Percentiles rank a stretch among this genome's conserved stretches.
phyloP scores from a whole-genome alignment of 352 stramenopile species.

The Phytophthora litchii region DNA sequence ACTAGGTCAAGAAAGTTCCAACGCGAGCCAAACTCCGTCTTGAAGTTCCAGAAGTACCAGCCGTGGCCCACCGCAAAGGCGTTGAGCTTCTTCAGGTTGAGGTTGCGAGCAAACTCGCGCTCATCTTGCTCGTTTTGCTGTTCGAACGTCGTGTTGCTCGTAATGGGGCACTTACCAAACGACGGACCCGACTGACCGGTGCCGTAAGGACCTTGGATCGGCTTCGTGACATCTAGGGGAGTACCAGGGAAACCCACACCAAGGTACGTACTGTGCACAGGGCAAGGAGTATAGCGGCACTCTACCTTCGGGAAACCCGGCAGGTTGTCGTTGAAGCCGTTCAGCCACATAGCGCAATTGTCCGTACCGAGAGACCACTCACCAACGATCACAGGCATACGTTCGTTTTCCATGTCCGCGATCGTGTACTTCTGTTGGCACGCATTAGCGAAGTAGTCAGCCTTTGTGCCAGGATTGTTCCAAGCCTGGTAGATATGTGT shows the following conservation, averaged over 20 bases:
- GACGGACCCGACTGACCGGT: slow-evolving; percentile 30
- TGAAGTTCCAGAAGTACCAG: slow-evolving; percentile 81
- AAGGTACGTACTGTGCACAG: slow-evolving; percentile 88
- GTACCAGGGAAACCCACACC: slow-evolving; percentile 89
- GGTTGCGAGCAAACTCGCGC: slow-evolving; percentile 68
- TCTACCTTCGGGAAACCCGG: slow-evolving; percentile 91
- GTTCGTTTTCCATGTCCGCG: slow-evolving; percentile 39
- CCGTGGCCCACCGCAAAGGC: slow-evolving; percentile 91
- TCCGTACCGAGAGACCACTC: slow-evolving; percentile 93
- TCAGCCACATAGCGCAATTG: slow-evolving; percentile 84
- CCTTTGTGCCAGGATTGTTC: slow-evolving; percentile 69
- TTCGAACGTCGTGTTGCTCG: slow-evolving; percentile 83
- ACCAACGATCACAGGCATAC: slow-evolving; percentile 94
- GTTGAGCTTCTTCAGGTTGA: slow-evolving; percentile 92
- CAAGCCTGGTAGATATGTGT: slow-evolving; percentile 96
- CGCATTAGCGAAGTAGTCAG: slow-evolving; percentile 90
- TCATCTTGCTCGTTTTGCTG: slow-evolving; percentile 84
- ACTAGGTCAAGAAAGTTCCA: slow-evolving; percentile 90
- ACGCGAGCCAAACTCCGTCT: slow-evolving; percentile 81
- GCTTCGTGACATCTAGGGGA: slow-evolving; percentile 69
- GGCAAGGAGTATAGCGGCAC: slow-evolving; percentile 89
- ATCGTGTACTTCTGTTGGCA: slow-evolving; percentile 91
- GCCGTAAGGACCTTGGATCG: slow-evolving; percentile 30
- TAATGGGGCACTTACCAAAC: slow-evolving; percentile 46
- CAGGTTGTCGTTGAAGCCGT: slow-evolving; percentile 43